Percentiles rank a stretch among this genome's conserved stretches.
phyloP scores from a whole-genome alignment of 2,329 filamentous ascomycete species.

The Fusarium temperatum region DNA sequence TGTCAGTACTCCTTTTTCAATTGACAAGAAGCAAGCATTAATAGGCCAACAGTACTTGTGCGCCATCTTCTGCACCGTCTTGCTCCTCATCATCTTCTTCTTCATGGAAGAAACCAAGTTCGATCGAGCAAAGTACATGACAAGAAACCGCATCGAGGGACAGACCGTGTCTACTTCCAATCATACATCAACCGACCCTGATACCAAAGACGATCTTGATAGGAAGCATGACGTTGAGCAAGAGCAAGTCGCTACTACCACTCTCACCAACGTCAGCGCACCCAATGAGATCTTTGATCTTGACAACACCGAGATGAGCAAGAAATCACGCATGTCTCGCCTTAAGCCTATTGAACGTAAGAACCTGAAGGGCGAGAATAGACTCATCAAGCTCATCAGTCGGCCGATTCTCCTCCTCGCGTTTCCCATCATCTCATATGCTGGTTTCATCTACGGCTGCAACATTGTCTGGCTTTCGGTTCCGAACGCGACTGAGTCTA shows the following conservation, averaged over 20 bases:
- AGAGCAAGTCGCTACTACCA: background rate
- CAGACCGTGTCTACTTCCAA: rapidly evolving
- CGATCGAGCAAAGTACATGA: background rate
- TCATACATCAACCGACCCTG: rapidly evolving
- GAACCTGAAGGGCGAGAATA: background rate
- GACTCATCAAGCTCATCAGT: background rate
- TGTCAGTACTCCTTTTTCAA: background rate
- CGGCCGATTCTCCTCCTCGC: background rate
- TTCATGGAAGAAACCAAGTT: background rate
- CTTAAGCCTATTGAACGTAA: background rate
- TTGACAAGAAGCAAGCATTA: too few species aligned
- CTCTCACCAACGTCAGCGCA: background rate
- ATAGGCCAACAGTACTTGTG: background rate
- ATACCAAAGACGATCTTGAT: background rate
- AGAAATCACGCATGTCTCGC: background rate
- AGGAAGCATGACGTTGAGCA: background rate
- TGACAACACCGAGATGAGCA: background rate
- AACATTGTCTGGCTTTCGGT: background rate
- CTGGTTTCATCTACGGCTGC: background rate
- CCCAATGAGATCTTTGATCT: rapidly evolving
- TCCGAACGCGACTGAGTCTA: background rate
- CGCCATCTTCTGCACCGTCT: background rate
- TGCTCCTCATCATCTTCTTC: background rate
- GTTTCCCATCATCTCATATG: background rate
- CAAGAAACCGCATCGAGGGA: background rate